A percentile compares a stretch with the other conserved stretches of the same genome.
Evolutionary conservation across 495 filamentous ascomycete species (phyloP).

Genomic region (Neurospora tetrasperma): DNA sequence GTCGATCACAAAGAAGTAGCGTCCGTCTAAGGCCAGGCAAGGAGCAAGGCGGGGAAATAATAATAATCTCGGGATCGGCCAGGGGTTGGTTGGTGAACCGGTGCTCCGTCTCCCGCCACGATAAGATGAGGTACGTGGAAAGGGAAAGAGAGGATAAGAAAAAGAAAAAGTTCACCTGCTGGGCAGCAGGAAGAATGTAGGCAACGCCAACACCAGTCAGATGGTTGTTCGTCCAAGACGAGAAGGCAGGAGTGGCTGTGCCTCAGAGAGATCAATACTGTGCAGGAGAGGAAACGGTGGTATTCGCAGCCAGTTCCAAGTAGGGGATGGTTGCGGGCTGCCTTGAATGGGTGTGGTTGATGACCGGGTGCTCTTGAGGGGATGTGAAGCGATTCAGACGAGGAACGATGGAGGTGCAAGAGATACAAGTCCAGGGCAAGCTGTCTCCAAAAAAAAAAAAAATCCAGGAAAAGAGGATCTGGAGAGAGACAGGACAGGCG

Average conservation of each 20-base stretch:
- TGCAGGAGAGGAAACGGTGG: not conserved
- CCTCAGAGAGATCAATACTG: not conserved
- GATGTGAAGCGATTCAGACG: not conserved
- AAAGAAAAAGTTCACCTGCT: constrained; percentile 15
- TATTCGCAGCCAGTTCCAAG: not conserved
- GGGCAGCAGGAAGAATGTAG: constrained; percentile 1
- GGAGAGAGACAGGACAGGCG: not conserved
- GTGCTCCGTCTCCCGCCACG: not conserved
- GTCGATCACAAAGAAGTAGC: constrained; percentile 4
- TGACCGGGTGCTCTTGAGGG: not conserved
- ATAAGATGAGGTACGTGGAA: not conserved
- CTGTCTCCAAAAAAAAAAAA: not conserved
- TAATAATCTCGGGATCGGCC: constrained; percentile 27
- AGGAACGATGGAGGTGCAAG: not conserved
- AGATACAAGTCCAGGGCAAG: not conserved
- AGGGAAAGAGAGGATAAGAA: constrained; percentile 13
- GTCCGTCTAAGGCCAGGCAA: constrained; percentile 7
- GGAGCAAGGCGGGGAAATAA: constrained; percentile 21
- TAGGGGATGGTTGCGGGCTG: not conserved
- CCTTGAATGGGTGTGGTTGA: not conserved
- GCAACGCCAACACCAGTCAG: not conserved
- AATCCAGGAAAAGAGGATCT: not conserved
- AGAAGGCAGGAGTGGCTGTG: not conserved
- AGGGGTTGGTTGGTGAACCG: constrained; percentile 8
- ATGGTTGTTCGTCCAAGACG: not conserved